phyloP scores from a whole-genome alignment of 805 yeast species.

The Kregervanrija fluxuum region DNA sequence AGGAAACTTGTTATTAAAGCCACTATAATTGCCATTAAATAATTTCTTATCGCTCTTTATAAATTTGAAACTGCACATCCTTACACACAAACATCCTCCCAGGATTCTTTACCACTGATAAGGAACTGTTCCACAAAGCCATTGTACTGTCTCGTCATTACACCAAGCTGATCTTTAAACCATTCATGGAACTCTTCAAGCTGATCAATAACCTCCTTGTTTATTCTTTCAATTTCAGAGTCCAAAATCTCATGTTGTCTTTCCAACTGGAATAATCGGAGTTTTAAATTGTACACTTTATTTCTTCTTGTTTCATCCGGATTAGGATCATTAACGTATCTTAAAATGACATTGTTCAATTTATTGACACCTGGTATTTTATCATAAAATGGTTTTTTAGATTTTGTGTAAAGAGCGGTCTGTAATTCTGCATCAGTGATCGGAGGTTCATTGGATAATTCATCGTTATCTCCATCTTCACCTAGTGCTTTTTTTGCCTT shows the following conservation, averaged over 20 bases:
- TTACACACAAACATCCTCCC: conserved; percentile 16
- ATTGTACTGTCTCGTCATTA: conserved; percentile 18
- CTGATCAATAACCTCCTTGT: conserved; percentile 18
- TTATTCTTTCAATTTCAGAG: conserved; percentile 21
- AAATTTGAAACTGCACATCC: too few species aligned
- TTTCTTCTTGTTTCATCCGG: conserved; percentile 29
- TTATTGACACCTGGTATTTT: conserved; percentile 30
- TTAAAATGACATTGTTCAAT: conserved; percentile 26
- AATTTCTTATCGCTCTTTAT: too few species aligned
- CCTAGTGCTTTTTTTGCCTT: conserved; percentile 22
- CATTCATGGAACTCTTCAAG: conserved; percentile 25
- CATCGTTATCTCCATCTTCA: conserved; percentile 7
- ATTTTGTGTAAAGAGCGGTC: conserved; percentile 22
- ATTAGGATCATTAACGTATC: conserved; percentile 27
- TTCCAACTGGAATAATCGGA: conserved; percentile 25
- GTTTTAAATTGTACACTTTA: conserved; percentile 22
- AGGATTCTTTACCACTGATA: conserved; percentile 17
- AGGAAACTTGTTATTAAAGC: too few species aligned
- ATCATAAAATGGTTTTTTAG: conserved; percentile 23
- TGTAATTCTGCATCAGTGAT: conserved; percentile 28
- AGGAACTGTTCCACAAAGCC: conserved; percentile 18
- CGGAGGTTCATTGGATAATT: conserved; percentile 16
- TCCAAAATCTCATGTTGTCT: conserved; percentile 23
- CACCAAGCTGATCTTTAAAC: conserved; percentile 22
- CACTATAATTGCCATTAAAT: too few species aligned